Evolutionary conservation across 805 yeast genomes (phyloP), one percentile per base, ranked within the genome.

Genomic region (Debaryomyces maramus): DNA sequence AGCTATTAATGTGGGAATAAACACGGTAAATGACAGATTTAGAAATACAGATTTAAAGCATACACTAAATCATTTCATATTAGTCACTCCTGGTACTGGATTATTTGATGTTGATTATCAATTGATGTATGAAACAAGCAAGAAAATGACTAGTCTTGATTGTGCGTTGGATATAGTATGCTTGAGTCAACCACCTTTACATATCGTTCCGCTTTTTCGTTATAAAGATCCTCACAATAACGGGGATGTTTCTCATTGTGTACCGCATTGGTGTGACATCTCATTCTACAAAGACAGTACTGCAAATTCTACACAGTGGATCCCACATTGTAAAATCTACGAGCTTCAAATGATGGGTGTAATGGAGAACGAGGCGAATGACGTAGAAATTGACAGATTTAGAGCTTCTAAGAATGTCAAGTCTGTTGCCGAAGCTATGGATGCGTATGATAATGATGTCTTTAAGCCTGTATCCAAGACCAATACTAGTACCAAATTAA

Each of bases 291-390:
- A 77, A 39, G 87, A 84, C 36, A 59, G 73, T 2, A 67, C 71
- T 20, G 65, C 68, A 15, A 46, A 36, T 6, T 43, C 54, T 5
- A 69, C 70, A 22, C 85, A 79, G 49, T 91, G 98, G 97, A 76
- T 84, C n/a, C 97, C 99, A 0, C 71, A 93, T 24, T 89, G 97
- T 61, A 88, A 88, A 52, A 90, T 93, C 36, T 91, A 93, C 60
- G 98, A 91, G 53, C 64, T 93, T 14, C 98, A 93, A 59, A 93
- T 93, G 97, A 91, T 91, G 95, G 98, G 98, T 0, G 77, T 93
- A 6, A 88, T 91, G 83, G 98, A 91, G 53, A 88, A 87, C 51
- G 97, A 93, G 53, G 69, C 82, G 41, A 80, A 81, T 47, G 79
- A 84, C 9, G 77, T 85, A 6, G 77, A 81, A 6, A 76, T 90